phyloP scores from a whole-genome alignment of 1,284 basidiomycete species.

The Ganoderma leucocontextum region DNA sequence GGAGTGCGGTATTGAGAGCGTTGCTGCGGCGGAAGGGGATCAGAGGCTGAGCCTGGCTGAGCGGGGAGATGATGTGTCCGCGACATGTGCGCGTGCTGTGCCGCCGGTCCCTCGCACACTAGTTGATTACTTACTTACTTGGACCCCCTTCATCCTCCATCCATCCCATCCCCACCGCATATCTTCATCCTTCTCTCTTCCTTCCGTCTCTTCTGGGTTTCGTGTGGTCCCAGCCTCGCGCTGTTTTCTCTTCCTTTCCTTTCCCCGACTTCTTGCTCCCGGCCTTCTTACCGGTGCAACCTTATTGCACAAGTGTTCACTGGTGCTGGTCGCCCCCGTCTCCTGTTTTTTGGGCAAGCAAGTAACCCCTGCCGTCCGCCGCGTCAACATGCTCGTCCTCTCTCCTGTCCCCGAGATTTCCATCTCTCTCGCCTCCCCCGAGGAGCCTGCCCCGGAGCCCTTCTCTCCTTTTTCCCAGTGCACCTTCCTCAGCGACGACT shows the following conservation, averaged over 20 bases:
- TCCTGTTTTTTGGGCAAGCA: conserved; percentile 27
- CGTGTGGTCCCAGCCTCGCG: conserved; percentile 36
- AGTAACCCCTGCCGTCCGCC: conserved; percentile 28
- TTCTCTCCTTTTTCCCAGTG: conserved; percentile 71
- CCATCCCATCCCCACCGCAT: conserved; percentile 13
- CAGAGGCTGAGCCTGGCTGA: conserved; percentile 20
- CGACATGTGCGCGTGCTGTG: conserved; percentile 7
- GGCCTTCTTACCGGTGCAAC: conserved; percentile 38
- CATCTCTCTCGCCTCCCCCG: conserved; percentile 70
- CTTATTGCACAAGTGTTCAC: conserved; percentile 37
- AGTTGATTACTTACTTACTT: conserved; percentile 7
- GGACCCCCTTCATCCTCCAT: conserved; percentile 19
- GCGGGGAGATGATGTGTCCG: conserved; percentile 9
- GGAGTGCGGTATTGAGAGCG: conserved; percentile 2
- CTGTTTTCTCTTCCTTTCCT: conserved; percentile 35
- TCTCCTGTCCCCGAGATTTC: conserved; percentile 68
- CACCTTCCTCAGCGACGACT: conserved; percentile 42
- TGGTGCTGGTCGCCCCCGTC: conserved; percentile 57
- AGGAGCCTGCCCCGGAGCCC: conserved; percentile 58
- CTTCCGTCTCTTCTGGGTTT: conserved; percentile 37
- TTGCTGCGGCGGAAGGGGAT: conserved; percentile 10
- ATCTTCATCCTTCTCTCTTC: conserved; percentile 35
- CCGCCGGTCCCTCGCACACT: background rate
- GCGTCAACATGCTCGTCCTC: conserved; percentile 51
- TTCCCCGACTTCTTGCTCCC: conserved; percentile 32